Evolutionary conservation across 179 eudicot species (phyloP), one percentile per base, ranked within the genome.

Genomic region (Silene vulgaris): DNA sequence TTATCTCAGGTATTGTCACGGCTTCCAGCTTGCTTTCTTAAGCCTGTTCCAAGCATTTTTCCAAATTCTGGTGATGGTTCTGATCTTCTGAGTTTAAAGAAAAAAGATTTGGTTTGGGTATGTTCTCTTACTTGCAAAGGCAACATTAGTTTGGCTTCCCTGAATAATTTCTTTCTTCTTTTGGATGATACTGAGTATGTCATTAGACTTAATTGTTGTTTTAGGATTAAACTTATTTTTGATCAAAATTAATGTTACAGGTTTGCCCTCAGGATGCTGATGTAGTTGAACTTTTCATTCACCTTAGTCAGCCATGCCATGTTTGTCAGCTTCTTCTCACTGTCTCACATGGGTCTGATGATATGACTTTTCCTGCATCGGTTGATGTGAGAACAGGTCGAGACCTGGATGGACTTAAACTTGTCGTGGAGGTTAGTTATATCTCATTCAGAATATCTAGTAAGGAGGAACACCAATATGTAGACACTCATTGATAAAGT

Each of bases 281-380:
- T 87, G 97, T 94, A 72, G 86, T 90, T 80, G 98, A 94, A 86
- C 83, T 94, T 77, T 94, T 90, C 89, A 88, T 92, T 79, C 87
- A 86, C 86, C 97, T 94, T 56, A 88, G 91, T 73, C 97, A 94
- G 88, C 98, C 98, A 72, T 94, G 96, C 85, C 98, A 92, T 89
- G 96, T 89, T 82, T 89, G 91, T 80, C 91, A 94, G 88, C 96
- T 94, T 85, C 95, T 92, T 82, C 90, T 94, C 85, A 94, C 98
- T 67, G 82, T 92, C 81, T 85, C 96, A 76, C 97, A 94, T 84
- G 98, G 98, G 80, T 94, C 95, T 64, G 96, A 92, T 88, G 96
- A 92, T 92, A 83, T 90, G 75, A 92, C 96, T 30, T 94, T 82
- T 84, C 98, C 98, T 77, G 82, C 98, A 65, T 84, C 94, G 30